Base-by-base conservation (phyloP, 1,139 yeast species). In the Pichia kudriavzevii region DNA sequence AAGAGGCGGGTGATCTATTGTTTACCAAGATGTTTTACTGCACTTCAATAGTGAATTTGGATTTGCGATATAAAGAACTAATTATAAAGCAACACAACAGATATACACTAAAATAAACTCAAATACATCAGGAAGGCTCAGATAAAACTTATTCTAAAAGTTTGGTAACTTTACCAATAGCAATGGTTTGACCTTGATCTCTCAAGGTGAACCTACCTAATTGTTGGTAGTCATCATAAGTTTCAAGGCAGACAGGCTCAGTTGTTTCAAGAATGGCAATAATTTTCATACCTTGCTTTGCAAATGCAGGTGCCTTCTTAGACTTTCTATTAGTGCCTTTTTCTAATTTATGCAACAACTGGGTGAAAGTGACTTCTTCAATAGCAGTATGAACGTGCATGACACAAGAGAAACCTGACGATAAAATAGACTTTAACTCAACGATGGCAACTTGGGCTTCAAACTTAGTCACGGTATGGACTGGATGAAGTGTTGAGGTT, bases 321-420 rank as follows among this genome's bases (percentile, higher is more conserved):
- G 95, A 83, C 63, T 79, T 83, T 67, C 95, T 81, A 71, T 88
- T 88, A 39, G 98, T 88, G 45, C 96, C 96, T 68, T 82, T 88
- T 61, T 91, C 95, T 55, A 91, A 71, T 64, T 88, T 87, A 66
- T 91, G 97, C 58, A 88, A 70, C 60, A 91, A 73, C 55, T 79
- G 79, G 35, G 79, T 70, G 57, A 91, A 75, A 29, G 72, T 72
- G 38, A 91, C 95, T 64, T 91, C 98, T 64, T 91, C 97, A 54
- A 91, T 85, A 37, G 98, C 97, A 33, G 98, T 85, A 67, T 93
- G 98, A 54, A 91, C 80, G 58, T 91, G 98, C 96, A 91, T 88
- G 41, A 91, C 96, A 73, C 98, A 91, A 10, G 95, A 78, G 67
- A 79, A 91, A 43, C 99, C 99, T 36, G 93, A 79, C 9, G 98